Percentiles rank a stretch among this genome's conserved stretches.
Evolutionary conservation across 306 rosid genomes (phyloP).

Genomic region (Trichosanthes cucumerina): DNA sequence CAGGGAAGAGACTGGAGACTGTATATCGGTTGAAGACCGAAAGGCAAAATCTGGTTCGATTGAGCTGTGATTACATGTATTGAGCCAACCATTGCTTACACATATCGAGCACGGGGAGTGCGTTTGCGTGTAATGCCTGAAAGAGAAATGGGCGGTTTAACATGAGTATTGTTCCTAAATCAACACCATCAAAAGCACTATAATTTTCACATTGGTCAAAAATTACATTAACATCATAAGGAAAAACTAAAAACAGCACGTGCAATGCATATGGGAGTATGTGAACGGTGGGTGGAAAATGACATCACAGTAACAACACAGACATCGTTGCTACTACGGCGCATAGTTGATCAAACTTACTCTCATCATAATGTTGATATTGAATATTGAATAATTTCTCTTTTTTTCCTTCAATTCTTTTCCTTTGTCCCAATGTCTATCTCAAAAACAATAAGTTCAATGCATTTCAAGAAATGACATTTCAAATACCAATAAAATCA

Average conservation of each 20-base stretch:
- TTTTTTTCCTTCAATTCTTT: neutral
- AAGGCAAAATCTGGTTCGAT: constrained; percentile 8
- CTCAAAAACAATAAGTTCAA: neutral
- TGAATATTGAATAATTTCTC: neutral
- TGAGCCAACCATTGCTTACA: constrained; percentile 99
- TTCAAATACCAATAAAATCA: neutral
- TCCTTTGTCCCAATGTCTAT: neutral
- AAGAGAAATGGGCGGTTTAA: constrained; percentile 10
- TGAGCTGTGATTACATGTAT: constrained; percentile 48
- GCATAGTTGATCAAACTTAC: neutral
- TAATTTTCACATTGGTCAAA: neutral
- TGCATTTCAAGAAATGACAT: neutral
- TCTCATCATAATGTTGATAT: neutral
- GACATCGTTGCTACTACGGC: neutral
- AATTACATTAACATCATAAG: neutral
- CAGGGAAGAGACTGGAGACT: neutral
- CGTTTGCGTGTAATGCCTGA: constrained; percentile 95
- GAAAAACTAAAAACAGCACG: neutral
- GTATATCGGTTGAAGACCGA: constrained; percentile 14
- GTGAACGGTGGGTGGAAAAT: neutral
- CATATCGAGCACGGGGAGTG: constrained; percentile 97
- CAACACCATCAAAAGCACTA: neutral
- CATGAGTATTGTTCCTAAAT: neutral
- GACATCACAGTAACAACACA: neutral
- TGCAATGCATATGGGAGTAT: neutral